phyloP scores from a whole-genome alignment of 2,329 filamentous ascomycete species.

The Pestalotiopsis sp. region DNA sequence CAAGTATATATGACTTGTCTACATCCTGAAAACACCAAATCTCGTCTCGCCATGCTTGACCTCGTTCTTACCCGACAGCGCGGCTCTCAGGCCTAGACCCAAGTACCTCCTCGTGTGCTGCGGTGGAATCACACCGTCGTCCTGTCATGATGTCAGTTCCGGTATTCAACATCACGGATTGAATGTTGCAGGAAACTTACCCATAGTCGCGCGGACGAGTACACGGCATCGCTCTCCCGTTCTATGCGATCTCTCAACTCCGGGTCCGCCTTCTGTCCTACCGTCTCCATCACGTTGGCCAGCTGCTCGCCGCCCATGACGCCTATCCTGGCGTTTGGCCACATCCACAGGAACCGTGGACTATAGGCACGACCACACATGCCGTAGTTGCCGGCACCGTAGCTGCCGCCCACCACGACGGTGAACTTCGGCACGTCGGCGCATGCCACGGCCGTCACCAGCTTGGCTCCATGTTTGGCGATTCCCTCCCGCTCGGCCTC shows the following conservation, averaged over 20 bases:
- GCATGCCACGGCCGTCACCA: slow-evolving; percentile 92
- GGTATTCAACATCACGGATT: not conserved
- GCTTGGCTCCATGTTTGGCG: slow-evolving; percentile 95
- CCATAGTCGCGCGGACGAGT: slow-evolving; percentile 88
- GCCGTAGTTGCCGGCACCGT: slow-evolving; percentile 95
- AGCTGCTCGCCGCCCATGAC: slow-evolving; percentile 97
- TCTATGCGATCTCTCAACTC: slow-evolving; percentile 84
- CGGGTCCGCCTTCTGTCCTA: slow-evolving; percentile 80
- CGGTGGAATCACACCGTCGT: slow-evolving; percentile 79
- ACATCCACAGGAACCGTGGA: slow-evolving; percentile 93
- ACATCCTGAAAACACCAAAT: slow-evolving; percentile 86
- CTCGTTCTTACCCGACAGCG: slow-evolving; percentile 67
- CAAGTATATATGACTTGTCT: not conserved
- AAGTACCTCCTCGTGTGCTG: slow-evolving; percentile 73
- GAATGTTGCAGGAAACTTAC: slow-evolving; percentile 42
- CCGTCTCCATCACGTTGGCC: slow-evolving; percentile 89
- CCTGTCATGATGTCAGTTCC: slow-evolving; percentile 36
- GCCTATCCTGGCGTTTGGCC: slow-evolving; percentile 94
- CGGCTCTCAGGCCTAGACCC: slow-evolving; percentile 70
- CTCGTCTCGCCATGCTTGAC: slow-evolving; percentile 62
- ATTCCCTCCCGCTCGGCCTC: slow-evolving; percentile 94
- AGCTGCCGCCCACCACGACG: slow-evolving; percentile 89
- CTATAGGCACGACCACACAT: slow-evolving; percentile 96
- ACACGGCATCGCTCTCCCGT: slow-evolving; percentile 83
- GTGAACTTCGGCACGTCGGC: slow-evolving; percentile 96